phyloP scores from a whole-genome alignment of 768 basidiomycete species.

The Boletellus ananas region DNA sequence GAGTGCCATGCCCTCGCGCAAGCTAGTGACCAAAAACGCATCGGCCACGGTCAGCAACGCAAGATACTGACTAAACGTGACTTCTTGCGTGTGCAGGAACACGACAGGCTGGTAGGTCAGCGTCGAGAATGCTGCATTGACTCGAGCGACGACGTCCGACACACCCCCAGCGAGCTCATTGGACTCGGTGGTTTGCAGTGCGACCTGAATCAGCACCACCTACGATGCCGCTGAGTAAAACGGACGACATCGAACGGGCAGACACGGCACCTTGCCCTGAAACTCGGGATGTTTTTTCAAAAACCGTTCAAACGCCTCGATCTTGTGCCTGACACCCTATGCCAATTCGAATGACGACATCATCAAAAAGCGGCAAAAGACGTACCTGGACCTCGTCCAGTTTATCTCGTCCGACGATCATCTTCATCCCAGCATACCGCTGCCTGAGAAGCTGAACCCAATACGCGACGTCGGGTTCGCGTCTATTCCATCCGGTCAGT shows the following conservation, averaged over 20 bases:
- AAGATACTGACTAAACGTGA: conserved; percentile 84
- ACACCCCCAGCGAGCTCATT: conserved; percentile 74
- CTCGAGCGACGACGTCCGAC: conserved; percentile 66
- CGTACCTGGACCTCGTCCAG: conserved; percentile 70
- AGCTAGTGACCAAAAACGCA: conserved; percentile 78
- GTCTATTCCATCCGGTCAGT: conserved; percentile 36
- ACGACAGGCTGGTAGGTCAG: conserved; percentile 86
- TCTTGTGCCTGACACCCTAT: conserved; percentile 76
- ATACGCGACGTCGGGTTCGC: conserved; percentile 72
- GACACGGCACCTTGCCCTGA: conserved; percentile 56
- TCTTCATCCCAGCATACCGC: conserved; percentile 81
- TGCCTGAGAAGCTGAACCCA: conserved; percentile 80
- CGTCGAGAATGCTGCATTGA: conserved; percentile 80
- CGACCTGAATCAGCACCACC: conserved; percentile 84
- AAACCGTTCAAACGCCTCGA: conserved; percentile 80
- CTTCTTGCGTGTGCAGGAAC: conserved; percentile 78
- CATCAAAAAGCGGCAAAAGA: not conserved
- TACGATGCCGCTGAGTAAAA: conserved; percentile 18
- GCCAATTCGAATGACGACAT: no score
- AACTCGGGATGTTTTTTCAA: conserved; percentile 76
- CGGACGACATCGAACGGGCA: not conserved
- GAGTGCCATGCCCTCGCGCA: conserved; percentile 87
- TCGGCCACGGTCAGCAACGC: conserved; percentile 79
- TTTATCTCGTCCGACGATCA: conserved; percentile 86
- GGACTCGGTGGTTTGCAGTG: conserved; percentile 74